Conservation (phyloP, 208 protist species). For the Vickermania ingenoplastis region DNA sequence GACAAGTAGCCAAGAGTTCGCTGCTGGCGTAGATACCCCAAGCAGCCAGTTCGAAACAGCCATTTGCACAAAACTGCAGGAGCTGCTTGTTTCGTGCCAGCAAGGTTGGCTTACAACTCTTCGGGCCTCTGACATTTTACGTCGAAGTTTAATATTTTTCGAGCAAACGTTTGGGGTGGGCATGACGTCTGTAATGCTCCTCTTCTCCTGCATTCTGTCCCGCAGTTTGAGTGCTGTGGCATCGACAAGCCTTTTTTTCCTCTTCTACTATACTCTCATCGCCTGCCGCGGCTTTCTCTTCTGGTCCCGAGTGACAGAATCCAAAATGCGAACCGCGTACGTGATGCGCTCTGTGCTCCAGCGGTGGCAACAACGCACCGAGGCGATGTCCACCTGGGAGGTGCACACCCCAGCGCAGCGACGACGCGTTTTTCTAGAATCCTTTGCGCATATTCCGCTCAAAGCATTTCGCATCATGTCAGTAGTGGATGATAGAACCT, state of each 20-base stretch:
- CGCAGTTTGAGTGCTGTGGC: slow-evolving; percentile 33
- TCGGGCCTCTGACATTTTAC: slow-evolving; percentile 20
- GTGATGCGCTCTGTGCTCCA: slow-evolving; percentile 50
- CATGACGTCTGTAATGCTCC: slow-evolving; percentile 56
- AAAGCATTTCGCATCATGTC: slow-evolving; percentile 73
- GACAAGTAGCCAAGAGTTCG: neutral
- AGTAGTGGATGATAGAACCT: slow-evolving; percentile 48
- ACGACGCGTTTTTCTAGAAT: slow-evolving; percentile 46
- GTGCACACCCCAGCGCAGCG: slow-evolving; percentile 52
- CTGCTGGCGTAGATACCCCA: slow-evolving; percentile 22
- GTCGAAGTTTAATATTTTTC: slow-evolving; percentile 33
- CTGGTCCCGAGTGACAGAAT: slow-evolving; percentile 70
- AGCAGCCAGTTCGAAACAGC: slow-evolving; percentile 61
- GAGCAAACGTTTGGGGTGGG: slow-evolving; percentile 42
- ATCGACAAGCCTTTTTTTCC: slow-evolving; percentile 48
- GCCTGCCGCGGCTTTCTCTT: slow-evolving; percentile 60
- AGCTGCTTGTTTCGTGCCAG: slow-evolving; percentile 37
- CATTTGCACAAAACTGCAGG: slow-evolving; percentile 41
- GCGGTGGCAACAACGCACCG: slow-evolving; percentile 50
- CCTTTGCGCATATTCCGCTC: slow-evolving; percentile 45
- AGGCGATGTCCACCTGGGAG: slow-evolving; percentile 20
- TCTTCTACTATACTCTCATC: slow-evolving; percentile 50
- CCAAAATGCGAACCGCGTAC: slow-evolving; percentile 44
- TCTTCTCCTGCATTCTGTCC: slow-evolving; percentile 46
- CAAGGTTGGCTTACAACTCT: slow-evolving; percentile 24